These are phyloP conservation scores for Scutellaria minor DNA, from an alignment of 257 asterid genomes.

Conservation along the genomic window DNA sequence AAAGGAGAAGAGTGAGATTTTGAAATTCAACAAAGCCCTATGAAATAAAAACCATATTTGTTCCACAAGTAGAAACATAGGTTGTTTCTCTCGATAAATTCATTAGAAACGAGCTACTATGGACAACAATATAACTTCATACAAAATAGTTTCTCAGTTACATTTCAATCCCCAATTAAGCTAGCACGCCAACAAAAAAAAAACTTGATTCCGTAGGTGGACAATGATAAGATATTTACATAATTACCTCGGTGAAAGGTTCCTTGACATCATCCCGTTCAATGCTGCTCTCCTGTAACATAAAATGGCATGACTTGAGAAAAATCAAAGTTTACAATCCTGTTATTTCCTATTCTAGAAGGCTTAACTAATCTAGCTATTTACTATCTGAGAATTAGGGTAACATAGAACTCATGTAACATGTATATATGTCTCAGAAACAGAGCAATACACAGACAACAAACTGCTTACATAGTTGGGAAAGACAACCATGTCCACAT, in stretches of 20 bases:
- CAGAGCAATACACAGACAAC: not conserved
- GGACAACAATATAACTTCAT: constrained; percentile 14
- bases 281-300: constrained; percentile 88
- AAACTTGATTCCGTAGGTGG: constrained; percentile 4
- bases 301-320: constrained; percentile 23
- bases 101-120: constrained; percentile 15
- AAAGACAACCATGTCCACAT: constrained; percentile 95
- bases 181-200: not conserved
- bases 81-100: constrained; percentile 10
- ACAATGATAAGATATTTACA: constrained; percentile 20
- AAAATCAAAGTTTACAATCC: constrained; percentile 17
- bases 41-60: constrained; percentile 2
- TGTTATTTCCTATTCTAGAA: constrained; percentile 20
- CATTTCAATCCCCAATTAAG: constrained; percentile 15
- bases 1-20: not conserved
- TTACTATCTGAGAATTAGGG: not conserved
- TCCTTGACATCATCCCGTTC: constrained; percentile 94
- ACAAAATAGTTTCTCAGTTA: not conserved
- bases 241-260: constrained; percentile 92
- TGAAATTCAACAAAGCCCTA: constrained; percentile 2
- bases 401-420: constrained; percentile 14
- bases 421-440: constrained; percentile 4
- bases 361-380: not conserved
- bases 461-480: constrained; percentile 84
- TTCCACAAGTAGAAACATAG: not conserved